Evolutionary conservation across 108 stramenopile genomes (phyloP), one percentile per base, ranked within the genome.

Genomic region (Discostella stelligeroides): DNA sequence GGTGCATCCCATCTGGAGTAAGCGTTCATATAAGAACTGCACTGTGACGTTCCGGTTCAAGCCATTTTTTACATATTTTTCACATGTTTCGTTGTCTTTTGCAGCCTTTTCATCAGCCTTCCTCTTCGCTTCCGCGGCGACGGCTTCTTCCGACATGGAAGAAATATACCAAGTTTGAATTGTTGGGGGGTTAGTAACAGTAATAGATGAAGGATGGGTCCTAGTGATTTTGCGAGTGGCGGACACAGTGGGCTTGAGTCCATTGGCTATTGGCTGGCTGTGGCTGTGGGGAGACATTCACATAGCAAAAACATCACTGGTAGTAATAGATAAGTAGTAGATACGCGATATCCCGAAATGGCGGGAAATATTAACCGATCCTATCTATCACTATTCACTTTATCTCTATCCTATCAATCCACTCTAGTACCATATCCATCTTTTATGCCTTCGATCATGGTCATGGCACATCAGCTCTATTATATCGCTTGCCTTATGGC

Each of bases 11-110:
- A 91, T 64, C 30, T 82, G 72, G 13, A 80, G 68, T 29, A 94
- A 73, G 17, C 82, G 71, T 59, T 91, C 75, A 23, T 90, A 58
- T 21, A 94, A 70, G 50, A 94, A 94, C 72, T 94, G 90, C 18
- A 94, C 70, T 2, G 93, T 89, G 12, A 80, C 82, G 71, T 94
- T 88, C 11, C 81, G 66, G 29, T 75, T 81, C 34, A 94, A 63
- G 28, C 86, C 92, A 13, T 65, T 76, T 55, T 64, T 62, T 27
- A 94, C 85, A 51, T 86, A 94, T 49, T 79, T 72, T 64, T 90
- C 82, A 63, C 92, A 94, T 39, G 21, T 60, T 46, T 71, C 61
- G 21, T 61, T 77, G 24, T 82, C 63, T 62, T 78, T 69, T 17
- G 63, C 60, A 39, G 64, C 42, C 41, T 82, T 46, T 64, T 79